phyloP scores from a whole-genome alignment of 768 basidiomycete genomes.

The Russula sp. region DNA sequence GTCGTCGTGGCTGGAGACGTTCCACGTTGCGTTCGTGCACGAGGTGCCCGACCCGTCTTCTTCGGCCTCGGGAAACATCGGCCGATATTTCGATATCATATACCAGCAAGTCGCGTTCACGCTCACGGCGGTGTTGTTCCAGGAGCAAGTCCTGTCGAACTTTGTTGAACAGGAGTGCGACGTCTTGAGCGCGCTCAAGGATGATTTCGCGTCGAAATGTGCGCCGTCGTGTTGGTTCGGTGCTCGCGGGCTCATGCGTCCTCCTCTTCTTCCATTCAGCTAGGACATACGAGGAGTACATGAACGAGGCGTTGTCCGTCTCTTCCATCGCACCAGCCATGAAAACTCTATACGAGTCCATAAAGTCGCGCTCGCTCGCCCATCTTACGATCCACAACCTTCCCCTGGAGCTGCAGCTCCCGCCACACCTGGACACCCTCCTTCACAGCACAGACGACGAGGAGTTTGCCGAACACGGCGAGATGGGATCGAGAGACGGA shows the following conservation, averaged over 20 bases:
- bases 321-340: conserved; percentile 78
- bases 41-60: conserved; percentile 90
- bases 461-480: conserved; percentile 42
- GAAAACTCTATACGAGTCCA: conserved; percentile 69
- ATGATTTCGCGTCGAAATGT: conserved; percentile 65
- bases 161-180: conserved; percentile 85
- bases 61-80: conserved; percentile 67
- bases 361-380: conserved; percentile 71
- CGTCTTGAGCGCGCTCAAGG: conserved; percentile 59
- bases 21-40: conserved; percentile 82
- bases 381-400: conserved; percentile 73
- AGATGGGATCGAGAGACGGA: conserved; percentile 45
- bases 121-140: conserved; percentile 85
- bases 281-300: conserved; percentile 51
- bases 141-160: conserved; percentile 81
- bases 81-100: conserved; percentile 77
- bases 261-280: conserved; percentile 35
- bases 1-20: conserved; percentile 59
- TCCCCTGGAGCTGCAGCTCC: conserved; percentile 80
- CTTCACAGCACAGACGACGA: conserved; percentile 60
- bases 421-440: conserved; percentile 69
- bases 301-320: conserved; percentile 49
- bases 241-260: not conserved
- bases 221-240: not conserved
- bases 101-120: conserved; percentile 89